A percentile compares a stretch with the other conserved stretches of the same genome.
phyloP scores from a whole-genome alignment of 2,329 filamentous ascomycete genomes.

The Neophaeococcomyces mojaviensis region DNA sequence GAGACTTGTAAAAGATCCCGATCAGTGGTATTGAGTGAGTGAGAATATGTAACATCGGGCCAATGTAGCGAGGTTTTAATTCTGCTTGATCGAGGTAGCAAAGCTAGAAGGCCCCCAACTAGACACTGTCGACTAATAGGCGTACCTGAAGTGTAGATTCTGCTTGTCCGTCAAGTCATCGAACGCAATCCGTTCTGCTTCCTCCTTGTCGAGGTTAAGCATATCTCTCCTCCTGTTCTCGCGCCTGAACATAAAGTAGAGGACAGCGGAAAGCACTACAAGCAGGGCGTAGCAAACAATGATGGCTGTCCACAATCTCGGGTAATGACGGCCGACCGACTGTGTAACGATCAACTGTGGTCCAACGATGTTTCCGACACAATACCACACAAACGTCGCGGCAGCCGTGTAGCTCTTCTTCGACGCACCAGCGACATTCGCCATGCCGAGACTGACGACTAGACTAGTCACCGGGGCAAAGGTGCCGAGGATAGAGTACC shows the following conservation, averaged over 20 bases:
- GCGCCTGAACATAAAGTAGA: slow-evolving; percentile 53
- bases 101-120: no score
- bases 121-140: slow-evolving; percentile 29
- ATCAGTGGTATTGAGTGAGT: no score
- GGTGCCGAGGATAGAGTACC: slow-evolving; percentile 65
- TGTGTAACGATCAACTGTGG: slow-evolving; percentile 64
- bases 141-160: slow-evolving; percentile 61
- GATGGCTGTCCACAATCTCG: slow-evolving; percentile 61
- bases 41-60: no score
- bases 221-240: slow-evolving; percentile 51
- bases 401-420: slow-evolving; percentile 73
- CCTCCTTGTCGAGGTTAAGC: slow-evolving; percentile 49
- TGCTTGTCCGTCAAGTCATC: slow-evolving; percentile 62
- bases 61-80: no score
- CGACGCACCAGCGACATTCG: slow-evolving; percentile 67
- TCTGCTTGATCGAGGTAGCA: no score
- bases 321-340: slow-evolving; percentile 60
- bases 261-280: slow-evolving; percentile 47
- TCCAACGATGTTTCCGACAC: slow-evolving; percentile 68
- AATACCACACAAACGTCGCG: slow-evolving; percentile 67
- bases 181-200: slow-evolving; percentile 59
- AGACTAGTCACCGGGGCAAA: slow-evolving; percentile 63
- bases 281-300: slow-evolving; percentile 62
- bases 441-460: slow-evolving; percentile 51
- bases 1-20: no score